Conservation (phyloP, 305 asterid species). For the Fraxinus floribunda region DNA sequence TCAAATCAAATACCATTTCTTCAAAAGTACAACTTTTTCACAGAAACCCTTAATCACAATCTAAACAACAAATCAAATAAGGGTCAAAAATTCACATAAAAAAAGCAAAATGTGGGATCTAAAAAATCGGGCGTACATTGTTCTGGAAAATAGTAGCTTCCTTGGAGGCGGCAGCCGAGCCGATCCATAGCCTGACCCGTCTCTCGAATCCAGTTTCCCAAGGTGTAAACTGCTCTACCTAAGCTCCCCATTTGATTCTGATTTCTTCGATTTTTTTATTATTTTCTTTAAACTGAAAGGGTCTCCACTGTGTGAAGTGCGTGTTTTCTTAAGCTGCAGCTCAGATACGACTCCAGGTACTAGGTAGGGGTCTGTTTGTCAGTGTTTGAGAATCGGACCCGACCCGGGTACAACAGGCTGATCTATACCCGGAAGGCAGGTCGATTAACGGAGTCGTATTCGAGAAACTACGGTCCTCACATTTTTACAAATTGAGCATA, state of each 20-base stretch:
- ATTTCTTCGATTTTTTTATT: background rate
- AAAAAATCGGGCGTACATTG: conserved; percentile 36
- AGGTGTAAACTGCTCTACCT: conserved; percentile 69
- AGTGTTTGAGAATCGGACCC: background rate
- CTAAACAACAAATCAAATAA: conserved; percentile 9
- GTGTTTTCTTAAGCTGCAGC: background rate
- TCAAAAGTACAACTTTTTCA: background rate
- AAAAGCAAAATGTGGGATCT: conserved; percentile 15
- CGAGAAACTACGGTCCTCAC: background rate
- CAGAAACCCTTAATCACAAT: background rate
- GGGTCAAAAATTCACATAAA: background rate
- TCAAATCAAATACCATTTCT: background rate
- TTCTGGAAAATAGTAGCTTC: conserved; percentile 57
- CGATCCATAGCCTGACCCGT: conserved; percentile 90
- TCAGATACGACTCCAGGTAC: background rate
- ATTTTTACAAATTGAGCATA: background rate
- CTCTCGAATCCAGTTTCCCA: conserved; percentile 66
- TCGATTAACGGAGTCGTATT: background rate
- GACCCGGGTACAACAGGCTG: background rate
- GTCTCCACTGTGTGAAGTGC: background rate
- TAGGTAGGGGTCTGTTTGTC: background rate
- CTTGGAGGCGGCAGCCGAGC: conserved; percentile 71
- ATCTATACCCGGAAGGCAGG: background rate
- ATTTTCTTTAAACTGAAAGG: background rate
- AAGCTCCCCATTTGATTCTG: conserved; percentile 59